Base-by-base conservation (phyloP, 495 filamentous ascomycete species). In the Pseudevernia furfuracea region DNA sequence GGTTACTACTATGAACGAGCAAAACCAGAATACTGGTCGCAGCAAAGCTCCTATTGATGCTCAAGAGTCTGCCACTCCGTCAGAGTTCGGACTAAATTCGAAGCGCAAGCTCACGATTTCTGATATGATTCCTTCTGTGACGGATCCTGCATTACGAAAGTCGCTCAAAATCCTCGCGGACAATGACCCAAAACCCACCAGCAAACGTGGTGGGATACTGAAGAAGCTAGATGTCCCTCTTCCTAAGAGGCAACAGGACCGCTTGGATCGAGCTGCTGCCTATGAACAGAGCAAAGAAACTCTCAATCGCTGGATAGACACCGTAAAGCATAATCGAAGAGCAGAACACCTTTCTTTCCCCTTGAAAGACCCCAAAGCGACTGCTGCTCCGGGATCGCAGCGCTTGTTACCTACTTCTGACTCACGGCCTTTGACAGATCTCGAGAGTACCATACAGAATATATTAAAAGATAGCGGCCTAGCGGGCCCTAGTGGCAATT, bases 331-430 rank as follows among this genome's bases (percentile, higher is more conserved):
- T 36, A 96, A 96, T 74, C 86, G 95, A 46, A 82, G 90, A 65
- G 92, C 94, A 7, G 95, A 97, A 36, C 93, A 96, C 73, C 78
- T 97, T 1, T 79, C 86, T n/a, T 98, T 97, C 72, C 94, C 94
- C 32, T 81, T 97, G 0, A 81, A 85, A 8, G 88, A 96, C 66
- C 87, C 89, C 3, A 79, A 85, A 58, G 79, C 64, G 64, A 68
- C 67, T 23, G 74, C 80, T 59, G 73, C 77, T 21, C 71, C 80
- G 38, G 79, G 80, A n/a, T 71, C 77, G 12, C 75, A 75, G 11
- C 75, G 83, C 58, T 77, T 91, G 36, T 67, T 80, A 37, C 82
- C 87, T 23, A 77, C 85, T 7, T 78, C 77, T 38, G 66, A 80
- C 12, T 78, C 80, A 48, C 78, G 79, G 30, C 88, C 91, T 0